Evolutionary conservation across 495 filamentous ascomycete species (phyloP), one percentile per base, ranked within the genome.

Genomic region (Penicillium malachiteum): DNA sequence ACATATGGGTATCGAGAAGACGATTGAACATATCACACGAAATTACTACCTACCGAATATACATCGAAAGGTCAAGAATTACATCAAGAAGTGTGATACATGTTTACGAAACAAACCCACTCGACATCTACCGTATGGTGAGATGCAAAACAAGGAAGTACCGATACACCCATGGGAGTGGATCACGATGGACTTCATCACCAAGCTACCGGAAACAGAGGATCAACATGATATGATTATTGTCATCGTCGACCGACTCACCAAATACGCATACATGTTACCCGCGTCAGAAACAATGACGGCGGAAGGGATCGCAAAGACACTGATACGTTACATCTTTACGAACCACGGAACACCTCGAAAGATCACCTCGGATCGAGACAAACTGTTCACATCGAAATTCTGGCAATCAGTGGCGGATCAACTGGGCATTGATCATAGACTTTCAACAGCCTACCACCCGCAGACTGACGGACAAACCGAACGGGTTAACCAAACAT

Each of bases 381-480:
- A 21, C 14, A n/a, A n/a, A 12, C 31, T 16, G 13, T 54, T 54
- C 16, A 16, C 35, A 13, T 17, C 30, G 3, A 26, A 37, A n/a
- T 35, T 46, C 5, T 52, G 50, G 50, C 0, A 43, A 16, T 8
- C 1, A 18, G 14, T 52, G 6, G 2, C 11, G 3, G 8, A 21
- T 4, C 14, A 16, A 0, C 12, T 52, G 17, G 41, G 50, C 3
- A 55, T 62, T 12, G 17, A 47, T 3, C 12, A 14, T 7, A 43
- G 42, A 26, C 47, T 69, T 3, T 68, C 60, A 13, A 67, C 67
- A 0, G 64, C 64, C 0, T 65, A 57, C 32, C 60, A 75, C 33
- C 59, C 66, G 0, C 38, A 70, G 42, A 71, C 65, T 0, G 57
- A 72, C 59, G 58, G 64, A 0, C 59, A 71, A 21, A 71, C 65